Evolutionary conservation across 1,284 basidiomycete genomes (phyloP).

Genomic region (Leccinum fallax): DNA sequence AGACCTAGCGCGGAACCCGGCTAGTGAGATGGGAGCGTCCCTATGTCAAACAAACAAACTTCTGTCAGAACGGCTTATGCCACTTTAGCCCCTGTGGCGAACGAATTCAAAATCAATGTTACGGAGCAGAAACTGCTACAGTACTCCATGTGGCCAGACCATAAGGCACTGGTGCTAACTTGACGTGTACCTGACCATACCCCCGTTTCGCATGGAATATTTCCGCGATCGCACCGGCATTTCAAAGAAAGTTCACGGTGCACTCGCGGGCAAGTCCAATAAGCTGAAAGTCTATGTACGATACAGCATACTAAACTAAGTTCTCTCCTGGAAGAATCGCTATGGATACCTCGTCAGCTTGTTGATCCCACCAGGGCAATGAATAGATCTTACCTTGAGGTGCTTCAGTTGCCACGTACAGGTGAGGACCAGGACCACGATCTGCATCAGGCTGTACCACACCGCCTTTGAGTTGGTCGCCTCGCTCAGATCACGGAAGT

Average conservation of each 20-base stretch:
- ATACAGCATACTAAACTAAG: slow-evolving; percentile 62
- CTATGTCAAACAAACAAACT: slow-evolving; percentile 3
- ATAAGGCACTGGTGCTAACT: not conserved
- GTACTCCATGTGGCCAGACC: not conserved
- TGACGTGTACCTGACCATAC: not conserved
- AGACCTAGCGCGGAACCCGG: slow-evolving; percentile 1
- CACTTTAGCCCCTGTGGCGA: not conserved
- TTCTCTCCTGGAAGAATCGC: slow-evolving; percentile 90
- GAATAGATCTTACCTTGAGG: slow-evolving; percentile 66
- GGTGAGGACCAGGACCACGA: slow-evolving; percentile 80
- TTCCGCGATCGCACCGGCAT: not conserved
- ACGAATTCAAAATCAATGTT: not conserved
- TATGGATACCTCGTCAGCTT: slow-evolving; percentile 35
- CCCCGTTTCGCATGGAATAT: not conserved
- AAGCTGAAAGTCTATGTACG: slow-evolving; percentile 12
- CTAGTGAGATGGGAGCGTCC: slow-evolving; percentile 9
- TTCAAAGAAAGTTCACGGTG: not conserved
- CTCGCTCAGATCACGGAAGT: slow-evolving; percentile 90
- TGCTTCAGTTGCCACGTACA: slow-evolving; percentile 94
- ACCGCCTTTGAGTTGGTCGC: slow-evolving; percentile 86
- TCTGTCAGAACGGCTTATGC: slow-evolving; percentile 7
- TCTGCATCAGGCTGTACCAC: slow-evolving; percentile 92
- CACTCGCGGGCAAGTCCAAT: slow-evolving; percentile 6
- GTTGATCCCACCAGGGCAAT: not conserved
- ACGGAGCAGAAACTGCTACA: not conserved